phyloP scores from a whole-genome alignment of 208 protist genomes.

The Endotrypanum monterogeii region DNA sequence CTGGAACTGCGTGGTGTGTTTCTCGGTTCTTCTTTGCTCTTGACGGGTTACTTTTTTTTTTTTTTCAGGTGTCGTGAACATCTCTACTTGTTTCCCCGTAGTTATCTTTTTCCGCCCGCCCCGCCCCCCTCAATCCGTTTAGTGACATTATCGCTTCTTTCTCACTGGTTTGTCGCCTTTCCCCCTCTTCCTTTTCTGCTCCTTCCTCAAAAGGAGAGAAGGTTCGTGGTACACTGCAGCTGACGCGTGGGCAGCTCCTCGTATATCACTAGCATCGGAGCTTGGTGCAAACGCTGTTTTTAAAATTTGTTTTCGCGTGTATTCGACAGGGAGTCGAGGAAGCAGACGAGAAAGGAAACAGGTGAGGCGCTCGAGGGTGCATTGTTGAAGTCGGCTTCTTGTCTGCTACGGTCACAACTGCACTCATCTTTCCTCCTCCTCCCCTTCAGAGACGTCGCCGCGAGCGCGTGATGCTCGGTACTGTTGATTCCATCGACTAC shows the following conservation, averaged over 20 bases:
- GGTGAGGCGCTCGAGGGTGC: background rate
- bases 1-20: background rate
- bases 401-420: background rate
- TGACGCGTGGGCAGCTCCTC: background rate
- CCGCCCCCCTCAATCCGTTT: background rate
- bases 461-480: conserved; percentile 64
- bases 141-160: background rate
- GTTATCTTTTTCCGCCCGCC: too few species aligned
- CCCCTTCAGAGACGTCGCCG: background rate
- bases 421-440: background rate
- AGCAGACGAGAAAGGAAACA: background rate
- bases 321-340: background rate
- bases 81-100: background rate
- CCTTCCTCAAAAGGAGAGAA: background rate
- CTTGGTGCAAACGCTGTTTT: too few species aligned
- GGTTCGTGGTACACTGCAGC: background rate
- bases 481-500: conserved; percentile 75
- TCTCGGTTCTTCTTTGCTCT: background rate
- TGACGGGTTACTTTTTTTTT: background rate
- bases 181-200: background rate
- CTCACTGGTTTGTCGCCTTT: background rate
- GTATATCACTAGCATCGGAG: background rate
- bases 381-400: background rate
- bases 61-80: background rate
- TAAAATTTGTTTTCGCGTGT: background rate